Evolutionary conservation across 805 yeast genomes (phyloP), one percentile per base, ranked within the genome.

Genomic region (Saccharomycopsis sp.): DNA sequence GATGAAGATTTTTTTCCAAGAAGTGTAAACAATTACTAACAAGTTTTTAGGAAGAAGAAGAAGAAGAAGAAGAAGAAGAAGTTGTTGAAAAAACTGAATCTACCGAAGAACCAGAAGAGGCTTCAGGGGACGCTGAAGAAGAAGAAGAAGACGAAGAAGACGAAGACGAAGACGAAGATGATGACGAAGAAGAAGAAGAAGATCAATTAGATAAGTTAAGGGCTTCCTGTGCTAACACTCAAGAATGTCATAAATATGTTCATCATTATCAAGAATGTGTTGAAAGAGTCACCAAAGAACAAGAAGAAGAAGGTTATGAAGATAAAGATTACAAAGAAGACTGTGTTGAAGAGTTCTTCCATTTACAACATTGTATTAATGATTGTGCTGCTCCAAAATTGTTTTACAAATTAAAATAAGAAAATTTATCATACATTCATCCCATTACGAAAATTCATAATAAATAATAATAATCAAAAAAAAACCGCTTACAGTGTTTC

Each of bases 271-370:
- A 82, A 49, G 96, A 88, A 66, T 89, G 98, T 74, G 78, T 78
- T 45, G 96, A 84, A 67, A 86, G 96, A 70, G 97, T 89, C 50
- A 77, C 92, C 50, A 75, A 79, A 61, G 94, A 78, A 54, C 73
- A 70, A 69, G 85, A 87, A 67, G 88, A 84, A 58, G 81, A 74
- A 52, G 94, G 69, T 53, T 88, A 89, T 61, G 95, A 65, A 21
- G 79, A 81, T 44, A 74, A 72, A 55, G 77, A 70, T 9, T 71
- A 85, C 72, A 89, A 89, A 67, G 98, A 89, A 70, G 96, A 89
- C 67, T 89, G 98, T 72, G 81, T 89, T 48, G 97, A 89, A 67
- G 98, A 89, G 67, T 89, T 83, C 64, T 89, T 89, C 86, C 97
- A 92, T 67, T 72, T 88, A 61, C 86, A 86, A 63, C 96, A 89